A percentile compares a stretch with the other conserved stretches of the same genome.
Evolutionary conservation across 257 asterid species (phyloP).

Genomic region (Pogostemon cablin): DNA sequence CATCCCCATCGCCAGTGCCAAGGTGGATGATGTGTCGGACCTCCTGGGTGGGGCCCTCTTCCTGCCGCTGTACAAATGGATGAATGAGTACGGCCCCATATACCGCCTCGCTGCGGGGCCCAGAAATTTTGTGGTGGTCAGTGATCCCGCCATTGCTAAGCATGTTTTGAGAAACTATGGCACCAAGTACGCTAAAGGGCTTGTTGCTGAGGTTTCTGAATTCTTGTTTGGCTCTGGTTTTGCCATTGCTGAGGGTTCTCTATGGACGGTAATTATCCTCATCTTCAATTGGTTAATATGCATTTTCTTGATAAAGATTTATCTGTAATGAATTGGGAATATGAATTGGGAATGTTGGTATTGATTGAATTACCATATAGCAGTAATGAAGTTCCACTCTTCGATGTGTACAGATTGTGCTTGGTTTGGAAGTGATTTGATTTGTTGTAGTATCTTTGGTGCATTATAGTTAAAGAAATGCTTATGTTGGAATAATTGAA

Average conservation of each 20-base stretch:
- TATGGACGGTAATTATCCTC: slow-evolving; percentile 71
- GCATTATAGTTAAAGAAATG: neutral
- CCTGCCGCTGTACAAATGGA: slow-evolving; percentile 89
- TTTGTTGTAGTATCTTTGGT: neutral
- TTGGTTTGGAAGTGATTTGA: neutral
- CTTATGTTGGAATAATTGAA: neutral
- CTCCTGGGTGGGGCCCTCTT: slow-evolving; percentile 92
- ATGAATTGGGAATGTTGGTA: neutral
- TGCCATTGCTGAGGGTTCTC: slow-evolving; percentile 96
- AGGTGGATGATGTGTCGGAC: slow-evolving; percentile 89
- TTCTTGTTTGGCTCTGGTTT: slow-evolving; percentile 97
- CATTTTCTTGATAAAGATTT: neutral
- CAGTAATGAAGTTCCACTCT: neutral
- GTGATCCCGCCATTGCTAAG: slow-evolving; percentile 91
- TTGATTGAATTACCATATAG: neutral
- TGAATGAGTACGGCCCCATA: slow-evolving; percentile 83
- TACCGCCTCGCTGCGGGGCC: slow-evolving; percentile 93
- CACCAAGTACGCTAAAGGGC: slow-evolving; percentile 79
- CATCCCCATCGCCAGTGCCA: slow-evolving; percentile 78
- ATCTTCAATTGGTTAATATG: neutral
- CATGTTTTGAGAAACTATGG: slow-evolving; percentile 86
- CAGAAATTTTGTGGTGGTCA: slow-evolving; percentile 75
- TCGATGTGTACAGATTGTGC: neutral
- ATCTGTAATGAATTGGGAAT: neutral
- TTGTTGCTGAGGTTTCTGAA: slow-evolving; percentile 88